Percentiles rank a stretch among this genome's conserved stretches.
These are phyloP conservation scores for Ammopiptanthus mongolicus DNA, from an alignment of 306 rosid species.

Conservation along the genomic window DNA sequence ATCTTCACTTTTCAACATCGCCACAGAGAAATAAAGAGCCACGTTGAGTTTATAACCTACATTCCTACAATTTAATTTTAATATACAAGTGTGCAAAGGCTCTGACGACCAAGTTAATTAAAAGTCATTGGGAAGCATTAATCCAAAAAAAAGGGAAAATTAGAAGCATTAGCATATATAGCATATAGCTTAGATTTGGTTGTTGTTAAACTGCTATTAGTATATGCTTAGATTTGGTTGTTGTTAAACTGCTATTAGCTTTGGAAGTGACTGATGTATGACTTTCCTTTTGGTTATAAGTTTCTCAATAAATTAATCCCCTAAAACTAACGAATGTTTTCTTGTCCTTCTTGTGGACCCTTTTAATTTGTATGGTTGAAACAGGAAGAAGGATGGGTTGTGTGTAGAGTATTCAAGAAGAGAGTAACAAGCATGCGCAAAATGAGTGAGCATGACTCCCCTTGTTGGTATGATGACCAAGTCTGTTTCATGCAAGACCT, in stretches of 20 bases:
- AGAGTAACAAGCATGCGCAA: slow-evolving; percentile 67
- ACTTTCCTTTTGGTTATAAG: not conserved
- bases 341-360: too few species aligned
- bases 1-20: too few species aligned
- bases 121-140: not conserved
- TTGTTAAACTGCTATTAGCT: not conserved
- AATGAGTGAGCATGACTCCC: slow-evolving; percentile 69
- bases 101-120: not conserved
- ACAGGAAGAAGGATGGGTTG: slow-evolving; percentile 99
- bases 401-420: slow-evolving; percentile 92
- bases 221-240: too few species aligned
- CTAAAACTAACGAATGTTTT: not conserved
- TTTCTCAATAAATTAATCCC: not conserved
- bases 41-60: not conserved
- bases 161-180: too few species aligned
- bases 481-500: slow-evolving; percentile 65
- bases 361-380: not conserved
- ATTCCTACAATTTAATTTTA: not conserved
- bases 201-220: too few species aligned
- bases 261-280: not conserved
- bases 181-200: too few species aligned
- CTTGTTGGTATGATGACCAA: slow-evolving; percentile 86
- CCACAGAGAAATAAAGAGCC: not conserved
- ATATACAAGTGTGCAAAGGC: not conserved
- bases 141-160: not conserved